Evolutionary conservation across 2,329 filamentous ascomycete species (phyloP).

Genomic region (Xylaria sp.): DNA sequence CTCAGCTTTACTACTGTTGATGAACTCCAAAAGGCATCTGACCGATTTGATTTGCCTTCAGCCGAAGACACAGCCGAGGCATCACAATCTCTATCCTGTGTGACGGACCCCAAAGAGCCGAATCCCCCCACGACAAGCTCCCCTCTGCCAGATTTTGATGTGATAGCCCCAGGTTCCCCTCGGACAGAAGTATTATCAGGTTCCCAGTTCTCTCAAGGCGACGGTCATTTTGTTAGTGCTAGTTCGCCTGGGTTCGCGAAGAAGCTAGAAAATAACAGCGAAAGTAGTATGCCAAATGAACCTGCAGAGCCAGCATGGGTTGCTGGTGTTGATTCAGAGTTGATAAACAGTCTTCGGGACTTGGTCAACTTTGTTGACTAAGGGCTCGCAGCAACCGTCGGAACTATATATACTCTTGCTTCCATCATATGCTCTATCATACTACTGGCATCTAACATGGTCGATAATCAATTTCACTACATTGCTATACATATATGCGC

Average conservation of each 20-base stretch:
- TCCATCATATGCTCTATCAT: background rate
- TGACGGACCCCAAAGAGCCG: background rate
- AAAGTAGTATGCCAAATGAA: background rate
- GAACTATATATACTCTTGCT: background rate
- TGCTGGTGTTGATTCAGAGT: conserved; percentile 43
- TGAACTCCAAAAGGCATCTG: conserved; percentile 45
- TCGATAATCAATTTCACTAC: background rate
- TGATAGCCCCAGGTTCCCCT: background rate
- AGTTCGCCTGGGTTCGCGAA: too few species aligned
- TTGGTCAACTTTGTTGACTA: conserved; percentile 47
- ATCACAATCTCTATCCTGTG: conserved; percentile 11
- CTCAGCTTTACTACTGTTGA: conserved; percentile 49
- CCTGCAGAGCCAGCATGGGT: conserved; percentile 43
- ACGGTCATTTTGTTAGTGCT: background rate
- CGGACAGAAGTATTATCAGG: background rate
- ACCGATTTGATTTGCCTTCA: conserved; percentile 41
- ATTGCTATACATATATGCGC: conserved; percentile 1
- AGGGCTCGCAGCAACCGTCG: background rate
- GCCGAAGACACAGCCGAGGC: background rate
- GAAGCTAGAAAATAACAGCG: background rate
- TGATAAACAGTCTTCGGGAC: conserved; percentile 45
- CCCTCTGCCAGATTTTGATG: conserved; percentile 13
- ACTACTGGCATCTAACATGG: conserved; percentile 1
- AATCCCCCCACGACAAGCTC: conserved; percentile 18
- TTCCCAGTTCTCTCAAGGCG: background rate